Evolutionary conservation across 2,329 filamentous ascomycete genomes (phyloP), one percentile per base, ranked within the genome.

Genomic region (Trichoderma semiorbis): DNA sequence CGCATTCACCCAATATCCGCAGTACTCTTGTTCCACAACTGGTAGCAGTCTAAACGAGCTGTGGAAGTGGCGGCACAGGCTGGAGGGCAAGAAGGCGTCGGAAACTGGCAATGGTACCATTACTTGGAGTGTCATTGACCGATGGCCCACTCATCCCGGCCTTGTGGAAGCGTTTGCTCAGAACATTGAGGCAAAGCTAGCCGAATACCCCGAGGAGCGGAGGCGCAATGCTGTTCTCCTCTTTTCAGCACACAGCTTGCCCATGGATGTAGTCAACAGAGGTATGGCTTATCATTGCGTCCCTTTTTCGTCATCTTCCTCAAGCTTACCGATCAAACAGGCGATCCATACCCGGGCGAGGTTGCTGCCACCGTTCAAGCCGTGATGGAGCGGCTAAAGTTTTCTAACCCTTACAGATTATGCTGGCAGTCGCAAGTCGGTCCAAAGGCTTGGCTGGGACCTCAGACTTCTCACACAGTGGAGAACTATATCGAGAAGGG

Each of bases 401-500:
- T 96, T 82, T 91, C 90, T 73, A 96, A 99, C 83, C 93, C 93
- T 7, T 98, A 98, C 83, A 91, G 96, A 69, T 86, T 99, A 21
- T 96, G 95, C 78, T 99, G 96, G 96, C 96, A 99, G 82, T 98
- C 95, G 6, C 96, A 99, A 83, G 96, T 99, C 74, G 96, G 97
- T 8, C 96, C 97, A 0, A 93, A 92, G 32, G 93, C 96, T 24
- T 99, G 96, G 96, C 87, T 99, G 10, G 96, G 96, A 26, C 95
- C 96, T 12, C 96, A 99, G 81, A 99, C 96, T 0, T 91, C 91
- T 73, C 90, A 92, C 75, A 95, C 95, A 0, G 96, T 99, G 12
- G 90, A 95, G 79, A 88, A 94, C 73, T 97, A 98, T 79, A 90
- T 98, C 75, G 90, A 92, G 79, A 94, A 96, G 82, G 96, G 95